Percentiles rank a stretch among this genome's conserved stretches.
These are phyloP conservation scores for Aspergillus sp. DNA, from an alignment of 2,329 filamentous ascomycete genomes.

Conservation along the genomic window DNA sequence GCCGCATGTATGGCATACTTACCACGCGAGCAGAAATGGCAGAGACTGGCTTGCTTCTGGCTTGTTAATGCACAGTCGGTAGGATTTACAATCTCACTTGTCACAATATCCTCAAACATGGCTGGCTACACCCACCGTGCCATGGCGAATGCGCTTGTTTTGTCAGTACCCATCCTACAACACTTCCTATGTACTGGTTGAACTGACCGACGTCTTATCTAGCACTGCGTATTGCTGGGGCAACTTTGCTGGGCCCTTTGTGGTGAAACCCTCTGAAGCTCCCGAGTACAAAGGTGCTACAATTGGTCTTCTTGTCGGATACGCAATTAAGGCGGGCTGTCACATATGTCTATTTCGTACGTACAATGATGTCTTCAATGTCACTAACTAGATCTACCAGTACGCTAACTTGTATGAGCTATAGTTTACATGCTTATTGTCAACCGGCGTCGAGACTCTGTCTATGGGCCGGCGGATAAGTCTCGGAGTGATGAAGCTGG, in stretches of 20 bases:
- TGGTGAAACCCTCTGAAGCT: slow-evolving; percentile 35
- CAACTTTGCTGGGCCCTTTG: slow-evolving; percentile 41
- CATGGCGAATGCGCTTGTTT: slow-evolving; percentile 31
- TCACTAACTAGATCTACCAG: too few relatives aligned
- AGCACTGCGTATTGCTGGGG: slow-evolving; percentile 41
- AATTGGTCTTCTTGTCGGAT: slow-evolving; percentile 42
- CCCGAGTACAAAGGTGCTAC: slow-evolving; percentile 32
- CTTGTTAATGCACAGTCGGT: slow-evolving; percentile 40
- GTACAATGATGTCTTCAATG: not conserved
- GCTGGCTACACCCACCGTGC: slow-evolving; percentile 39
- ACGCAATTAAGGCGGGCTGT: slow-evolving; percentile 39
- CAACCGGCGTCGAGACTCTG: slow-evolving; percentile 34
- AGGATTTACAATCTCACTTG: slow-evolving; percentile 37
- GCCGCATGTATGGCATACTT: slow-evolving; percentile 37
- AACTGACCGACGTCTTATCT: too few relatives aligned
- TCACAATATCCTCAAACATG: slow-evolving; percentile 39
- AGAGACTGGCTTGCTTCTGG: slow-evolving; percentile 38
- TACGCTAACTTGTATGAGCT: too few relatives aligned
- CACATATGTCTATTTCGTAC: slow-evolving; percentile 37
- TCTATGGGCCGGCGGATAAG: slow-evolving; percentile 37
- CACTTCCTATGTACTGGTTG: too few relatives aligned
- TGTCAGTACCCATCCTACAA: too few relatives aligned
- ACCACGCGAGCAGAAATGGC: slow-evolving; percentile 33
- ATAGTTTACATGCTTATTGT: slow-evolving; percentile 28
- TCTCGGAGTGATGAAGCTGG: slow-evolving; percentile 37